phyloP scores from a whole-genome alignment of 176 grass and related monocot species.

The Bonia amplexicaulis region DNA sequence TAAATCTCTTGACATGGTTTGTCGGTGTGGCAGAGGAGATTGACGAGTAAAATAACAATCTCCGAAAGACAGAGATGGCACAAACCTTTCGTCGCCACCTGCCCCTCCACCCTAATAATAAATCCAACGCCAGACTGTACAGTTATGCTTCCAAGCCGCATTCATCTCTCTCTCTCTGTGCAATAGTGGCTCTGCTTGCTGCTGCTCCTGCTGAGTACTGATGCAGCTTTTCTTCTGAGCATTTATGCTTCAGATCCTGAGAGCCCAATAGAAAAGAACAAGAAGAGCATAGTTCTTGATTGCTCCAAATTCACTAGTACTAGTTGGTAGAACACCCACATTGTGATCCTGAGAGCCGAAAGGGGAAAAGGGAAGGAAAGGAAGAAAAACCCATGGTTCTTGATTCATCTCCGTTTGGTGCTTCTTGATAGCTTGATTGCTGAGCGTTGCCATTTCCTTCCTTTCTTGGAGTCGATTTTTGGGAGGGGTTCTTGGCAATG shows the following conservation, averaged over 20 bases:
- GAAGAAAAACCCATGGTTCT: not conserved
- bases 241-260: too few relatives aligned
- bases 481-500: constrained; percentile 25
- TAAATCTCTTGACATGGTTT: too few relatives aligned
- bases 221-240: not conserved
- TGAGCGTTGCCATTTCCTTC: not conserved
- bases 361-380: not conserved
- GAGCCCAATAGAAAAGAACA: not conserved
- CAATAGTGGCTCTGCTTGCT: not conserved
- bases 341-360: not conserved
- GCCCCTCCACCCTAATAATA: not conserved
- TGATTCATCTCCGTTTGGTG: not conserved
- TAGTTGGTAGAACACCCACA: not conserved
- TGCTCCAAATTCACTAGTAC: not conserved
- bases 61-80: too few relatives aligned
- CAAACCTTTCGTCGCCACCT: not conserved
- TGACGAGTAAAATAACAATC: too few relatives aligned
- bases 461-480: not conserved
- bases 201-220: not conserved
- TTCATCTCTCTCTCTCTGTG: not conserved
- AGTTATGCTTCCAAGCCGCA: constrained; percentile 3
- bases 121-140: not conserved
- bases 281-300: not conserved
- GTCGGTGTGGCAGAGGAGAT: too few relatives aligned
- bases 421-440: not conserved